A percentile compares a stretch with the other conserved stretches of the same genome.
Conservation (phyloP, 2,329 filamentous ascomycete genomes). For the Pseudogymnoascus destructans region DNA sequence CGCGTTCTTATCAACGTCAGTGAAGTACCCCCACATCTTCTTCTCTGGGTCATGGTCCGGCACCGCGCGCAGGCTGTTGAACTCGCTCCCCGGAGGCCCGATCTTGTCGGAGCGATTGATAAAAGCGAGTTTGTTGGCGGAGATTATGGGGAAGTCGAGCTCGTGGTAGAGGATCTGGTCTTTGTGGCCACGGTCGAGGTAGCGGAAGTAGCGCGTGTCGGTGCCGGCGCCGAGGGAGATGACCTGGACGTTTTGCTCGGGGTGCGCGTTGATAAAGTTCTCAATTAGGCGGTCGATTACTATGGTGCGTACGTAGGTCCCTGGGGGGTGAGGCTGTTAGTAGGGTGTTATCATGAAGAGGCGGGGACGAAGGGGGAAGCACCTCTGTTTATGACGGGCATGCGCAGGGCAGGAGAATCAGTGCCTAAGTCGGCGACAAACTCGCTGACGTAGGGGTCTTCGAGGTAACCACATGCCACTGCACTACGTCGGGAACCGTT, state of each 20-base stretch:
- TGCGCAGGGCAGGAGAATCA: conserved; percentile 44
- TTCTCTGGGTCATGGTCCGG: conserved; percentile 10
- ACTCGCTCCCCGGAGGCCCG: conserved; percentile 21
- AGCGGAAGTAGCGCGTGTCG: conserved; percentile 73
- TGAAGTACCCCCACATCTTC: background rate
- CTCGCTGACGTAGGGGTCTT: conserved; percentile 62
- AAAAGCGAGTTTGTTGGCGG: conserved; percentile 36
- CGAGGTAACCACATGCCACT: conserved; percentile 70
- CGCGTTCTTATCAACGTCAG: background rate
- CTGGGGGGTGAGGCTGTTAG: conserved; percentile 31
- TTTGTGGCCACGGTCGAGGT: conserved; percentile 13
- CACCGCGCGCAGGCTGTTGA: conserved; percentile 12
- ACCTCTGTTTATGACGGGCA: conserved; percentile 94
- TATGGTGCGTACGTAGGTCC: conserved; percentile 82
- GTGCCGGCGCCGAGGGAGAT: conserved; percentile 88
- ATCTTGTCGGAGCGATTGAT: conserved; percentile 10
- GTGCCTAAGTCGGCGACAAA: conserved; percentile 43
- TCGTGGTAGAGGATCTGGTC: conserved; percentile 65
- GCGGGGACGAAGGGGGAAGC: conserved; percentile 19
- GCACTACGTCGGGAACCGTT: conserved; percentile 81
- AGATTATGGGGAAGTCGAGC: conserved; percentile 72
- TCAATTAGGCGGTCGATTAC: conserved; percentile 69
- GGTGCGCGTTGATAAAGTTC: conserved; percentile 45
- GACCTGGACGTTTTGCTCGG: conserved; percentile 49
- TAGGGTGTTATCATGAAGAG: conserved; percentile 11